Evolutionary conservation across 2,329 filamentous ascomycete genomes (phyloP).

Genomic region (Elsinoe fawcettii): DNA sequence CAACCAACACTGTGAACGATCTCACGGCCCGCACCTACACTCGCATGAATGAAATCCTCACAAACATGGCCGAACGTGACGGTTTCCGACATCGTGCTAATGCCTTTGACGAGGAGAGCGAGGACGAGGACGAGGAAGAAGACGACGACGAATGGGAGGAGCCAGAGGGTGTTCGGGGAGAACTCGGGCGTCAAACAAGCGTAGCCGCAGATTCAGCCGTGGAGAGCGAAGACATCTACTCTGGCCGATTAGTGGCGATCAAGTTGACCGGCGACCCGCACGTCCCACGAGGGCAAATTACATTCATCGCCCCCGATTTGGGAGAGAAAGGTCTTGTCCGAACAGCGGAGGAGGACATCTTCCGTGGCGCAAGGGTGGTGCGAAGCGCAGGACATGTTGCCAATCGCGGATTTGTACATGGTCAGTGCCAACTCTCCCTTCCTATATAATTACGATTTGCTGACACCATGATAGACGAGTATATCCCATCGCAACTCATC

Average conservation of each 20-base stretch:
- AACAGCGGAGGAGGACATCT: slow-evolving; percentile 57
- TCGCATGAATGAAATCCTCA: slow-evolving; percentile 13
- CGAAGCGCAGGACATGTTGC: slow-evolving; percentile 72
- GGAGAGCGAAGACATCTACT: slow-evolving; percentile 38
- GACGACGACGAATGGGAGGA: slow-evolving; percentile 30
- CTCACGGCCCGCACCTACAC: slow-evolving; percentile 8
- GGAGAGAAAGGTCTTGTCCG: slow-evolving; percentile 57
- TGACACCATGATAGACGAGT: slow-evolving; percentile 52
- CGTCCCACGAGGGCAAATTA: slow-evolving; percentile 76
- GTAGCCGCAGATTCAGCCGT: not conserved
- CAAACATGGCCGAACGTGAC: slow-evolving; percentile 9
- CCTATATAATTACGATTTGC: not conserved
- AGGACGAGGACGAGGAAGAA: slow-evolving; percentile 31
- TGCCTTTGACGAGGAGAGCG: slow-evolving; percentile 16
- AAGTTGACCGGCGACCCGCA: slow-evolving; percentile 91
- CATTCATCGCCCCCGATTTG: slow-evolving; percentile 73
- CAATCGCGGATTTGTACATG: slow-evolving; percentile 58
- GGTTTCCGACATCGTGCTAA: slow-evolving; percentile 11
- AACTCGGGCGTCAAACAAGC: slow-evolving; percentile 9
- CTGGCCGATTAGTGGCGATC: slow-evolving; percentile 68
- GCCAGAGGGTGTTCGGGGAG: slow-evolving; percentile 29
- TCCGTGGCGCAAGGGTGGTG: slow-evolving; percentile 67
- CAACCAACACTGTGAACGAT: slow-evolving; percentile 18
- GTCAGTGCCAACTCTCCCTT: slow-evolving; percentile 43
- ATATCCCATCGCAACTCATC: slow-evolving; percentile 67